phyloP scores from a whole-genome alignment of 202 grass and related monocot species.

The Eragrostis tef region DNA sequence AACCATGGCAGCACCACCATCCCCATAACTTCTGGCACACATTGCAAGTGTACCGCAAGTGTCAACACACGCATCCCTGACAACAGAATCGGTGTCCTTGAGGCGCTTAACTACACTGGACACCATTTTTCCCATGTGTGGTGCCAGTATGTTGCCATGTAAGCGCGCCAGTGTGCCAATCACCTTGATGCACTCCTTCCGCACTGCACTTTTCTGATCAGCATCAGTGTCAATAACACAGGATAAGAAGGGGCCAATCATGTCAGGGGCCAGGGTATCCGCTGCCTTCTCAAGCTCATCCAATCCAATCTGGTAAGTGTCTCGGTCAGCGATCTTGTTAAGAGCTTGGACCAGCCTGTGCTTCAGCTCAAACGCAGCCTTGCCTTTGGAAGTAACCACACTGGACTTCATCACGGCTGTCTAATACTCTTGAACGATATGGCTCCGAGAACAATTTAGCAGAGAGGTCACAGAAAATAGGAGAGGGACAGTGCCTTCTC shows the following conservation, averaged over 20 bases:
- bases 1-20: slow-evolving; percentile 58
- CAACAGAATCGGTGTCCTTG: slow-evolving; percentile 80
- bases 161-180: slow-evolving; percentile 67
- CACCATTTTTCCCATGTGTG: slow-evolving; percentile 71
- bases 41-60: slow-evolving; percentile 73
- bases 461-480: slow-evolving; percentile 17
- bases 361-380: slow-evolving; percentile 79
- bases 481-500: slow-evolving; percentile 5
- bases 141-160: slow-evolving; percentile 59
- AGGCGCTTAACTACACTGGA: slow-evolving; percentile 71
- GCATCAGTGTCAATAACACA: slow-evolving; percentile 80
- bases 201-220: slow-evolving; percentile 78
- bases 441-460: neutral
- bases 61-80: slow-evolving; percentile 87
- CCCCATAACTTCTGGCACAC: slow-evolving; percentile 54
- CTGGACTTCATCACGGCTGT: slow-evolving; percentile 63
- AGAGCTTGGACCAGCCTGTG: slow-evolving; percentile 73
- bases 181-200: slow-evolving; percentile 81
- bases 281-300: slow-evolving; percentile 67
- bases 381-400: slow-evolving; percentile 59
- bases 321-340: slow-evolving; percentile 85
- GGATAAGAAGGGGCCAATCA: slow-evolving; percentile 79
- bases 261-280: slow-evolving; percentile 62
- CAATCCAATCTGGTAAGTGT: slow-evolving; percentile 84
- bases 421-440: slow-evolving; percentile 1